These are phyloP conservation scores for Carex cristatella DNA, from an alignment of 176 grass and related monocot species.

Conservation along the genomic window DNA sequence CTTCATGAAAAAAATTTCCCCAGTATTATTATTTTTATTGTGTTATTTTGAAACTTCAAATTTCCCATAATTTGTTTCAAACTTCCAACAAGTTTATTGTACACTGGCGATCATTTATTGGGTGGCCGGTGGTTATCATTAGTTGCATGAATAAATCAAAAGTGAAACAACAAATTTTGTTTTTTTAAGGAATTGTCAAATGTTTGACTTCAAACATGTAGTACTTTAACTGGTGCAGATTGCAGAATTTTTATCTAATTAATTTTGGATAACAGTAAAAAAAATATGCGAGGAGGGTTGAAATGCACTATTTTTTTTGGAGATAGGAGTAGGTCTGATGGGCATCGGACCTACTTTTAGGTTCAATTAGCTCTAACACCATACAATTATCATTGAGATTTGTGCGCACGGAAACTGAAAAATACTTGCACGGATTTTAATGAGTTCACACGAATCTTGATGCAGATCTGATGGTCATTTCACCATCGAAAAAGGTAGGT, in stretches of 20 bases:
- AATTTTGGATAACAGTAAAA: neutral
- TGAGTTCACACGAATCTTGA: too few species aligned
- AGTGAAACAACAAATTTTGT: neutral
- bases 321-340: too few species aligned
- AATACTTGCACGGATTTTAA: too few species aligned
- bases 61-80: neutral
- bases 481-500: too few species aligned
- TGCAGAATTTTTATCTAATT: neutral
- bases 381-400: too few species aligned
- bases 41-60: neutral
- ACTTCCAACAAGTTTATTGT: neutral
- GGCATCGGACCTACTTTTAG: too few species aligned
- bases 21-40: neutral
- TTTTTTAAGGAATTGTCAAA: neutral
- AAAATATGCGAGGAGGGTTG: too few species aligned
- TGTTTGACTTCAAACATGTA: neutral
- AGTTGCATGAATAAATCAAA: neutral
- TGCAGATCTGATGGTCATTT: too few species aligned
- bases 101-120: neutral
- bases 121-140: neutral
- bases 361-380: too few species aligned
- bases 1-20: neutral
- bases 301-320: too few species aligned
- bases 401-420: too few species aligned
- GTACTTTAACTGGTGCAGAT: neutral